A percentile compares a stretch with the other conserved stretches of the same genome.
phyloP scores from a whole-genome alignment of 805 yeast species.

The Wickerhamomyces alni region DNA sequence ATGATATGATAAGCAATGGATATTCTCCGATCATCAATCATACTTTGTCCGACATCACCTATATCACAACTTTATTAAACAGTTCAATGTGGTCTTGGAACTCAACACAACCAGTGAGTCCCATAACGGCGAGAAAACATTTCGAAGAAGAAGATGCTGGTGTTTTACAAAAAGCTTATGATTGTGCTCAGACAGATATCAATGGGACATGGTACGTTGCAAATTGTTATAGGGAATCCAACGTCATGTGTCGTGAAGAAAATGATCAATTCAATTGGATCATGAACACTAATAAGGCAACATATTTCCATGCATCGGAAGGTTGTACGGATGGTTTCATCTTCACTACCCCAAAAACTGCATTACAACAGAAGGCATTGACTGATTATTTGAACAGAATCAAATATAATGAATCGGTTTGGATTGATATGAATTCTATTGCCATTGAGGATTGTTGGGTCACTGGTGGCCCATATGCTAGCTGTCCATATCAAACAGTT shows the following conservation, averaged over 20 bases:
- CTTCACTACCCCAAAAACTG: conserved; percentile 45
- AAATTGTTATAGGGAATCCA: conserved; percentile 53
- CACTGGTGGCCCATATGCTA: conserved; percentile 67
- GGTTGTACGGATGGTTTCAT: conserved; percentile 29
- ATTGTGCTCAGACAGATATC: conserved; percentile 36
- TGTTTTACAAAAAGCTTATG: conserved; percentile 27
- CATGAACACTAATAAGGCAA: conserved; percentile 25
- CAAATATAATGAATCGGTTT: conserved; percentile 35
- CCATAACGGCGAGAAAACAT: conserved; percentile 14
- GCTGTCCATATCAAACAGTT: conserved; percentile 69
- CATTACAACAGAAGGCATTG: conserved; percentile 37
- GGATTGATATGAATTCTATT: conserved; percentile 83
- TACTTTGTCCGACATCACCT: conserved; percentile 20
- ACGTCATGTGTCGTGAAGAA: conserved; percentile 49
- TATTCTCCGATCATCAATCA: conserved; percentile 56
- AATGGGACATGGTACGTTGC: conserved; percentile 54
- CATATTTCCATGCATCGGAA: conserved; percentile 38
- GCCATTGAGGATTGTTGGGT: conserved; percentile 78
- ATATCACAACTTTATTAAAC: conserved; percentile 28
- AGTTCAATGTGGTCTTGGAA: conserved; percentile 73
- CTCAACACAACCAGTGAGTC: conserved; percentile 40
- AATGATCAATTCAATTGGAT: conserved; percentile 38
- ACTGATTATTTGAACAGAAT: conserved; percentile 12
- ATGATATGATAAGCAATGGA: conserved; percentile 47
- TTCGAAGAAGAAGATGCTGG: conserved; percentile 10